Evolutionary conservation across 164 flowering plant genomes (phyloP), one percentile per base, ranked within the genome.

Genomic region (Paratinospora sagittata): DNA sequence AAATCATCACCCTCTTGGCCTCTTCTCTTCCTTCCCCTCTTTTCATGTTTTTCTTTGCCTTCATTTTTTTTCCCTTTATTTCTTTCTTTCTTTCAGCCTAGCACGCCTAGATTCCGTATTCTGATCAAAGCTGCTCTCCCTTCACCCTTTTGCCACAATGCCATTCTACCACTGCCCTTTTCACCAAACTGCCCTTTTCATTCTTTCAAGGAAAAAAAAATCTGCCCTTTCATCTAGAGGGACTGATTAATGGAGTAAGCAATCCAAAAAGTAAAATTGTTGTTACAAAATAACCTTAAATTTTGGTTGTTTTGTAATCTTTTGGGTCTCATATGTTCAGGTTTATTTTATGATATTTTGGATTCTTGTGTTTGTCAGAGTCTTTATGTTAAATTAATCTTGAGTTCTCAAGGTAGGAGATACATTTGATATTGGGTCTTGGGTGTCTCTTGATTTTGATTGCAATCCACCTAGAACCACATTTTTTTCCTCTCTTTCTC

Each of bases 51-150:
- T 11, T 57, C 57, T 66, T 43, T 13, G 70, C 70, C n/a, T n/a
- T n/a, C n/a, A n/a, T n/a, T n/a, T n/a, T n/a, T n/a, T n/a, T n/a
- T n/a, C n/a, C n/a, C n/a, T n/a, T n/a, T n/a, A n/a, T n/a, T n/a
- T n/a, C n/a, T n/a, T n/a, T n/a, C n/a, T 43, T 26, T 43, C 21
- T 19, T 63, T 27, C 39, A 13, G 58, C 70, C 70, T 24, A 39
- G 55, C 70, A 67, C 70, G 70, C 70, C 70, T 67, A 41, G 55
- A 41, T 67, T 67, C 70, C 58, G 58, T 67, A 41, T 67, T 67
- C 52, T 67, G 55, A 67, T 39, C 45, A 67, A 67, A 67, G 69
- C 69, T 67, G 33, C 58, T 14, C 58, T 49, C 58, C n/a, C 58
- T n/a, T 9, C n/a, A 12, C 19, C 8, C 17, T 36, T 19, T 67